Percentiles rank a stretch among this genome's conserved stretches.
Evolutionary conservation across 2,329 filamentous ascomycete genomes (phyloP).

Genomic region (Xylariaceae sp.): DNA sequence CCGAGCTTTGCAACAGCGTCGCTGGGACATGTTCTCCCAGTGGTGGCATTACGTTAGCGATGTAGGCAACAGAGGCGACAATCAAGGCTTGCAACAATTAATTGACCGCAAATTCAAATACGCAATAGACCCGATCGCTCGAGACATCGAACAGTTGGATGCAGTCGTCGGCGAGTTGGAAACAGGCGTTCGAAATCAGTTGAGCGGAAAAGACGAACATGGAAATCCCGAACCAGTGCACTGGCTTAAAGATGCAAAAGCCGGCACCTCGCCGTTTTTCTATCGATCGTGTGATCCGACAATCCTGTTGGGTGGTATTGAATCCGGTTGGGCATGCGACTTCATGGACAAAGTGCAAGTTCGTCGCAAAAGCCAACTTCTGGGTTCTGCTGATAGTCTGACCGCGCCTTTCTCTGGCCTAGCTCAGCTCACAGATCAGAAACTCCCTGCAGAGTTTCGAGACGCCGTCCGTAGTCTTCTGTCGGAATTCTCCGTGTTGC

Average conservation of each 20-base stretch:
- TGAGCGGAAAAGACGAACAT: no score
- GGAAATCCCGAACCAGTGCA: no score
- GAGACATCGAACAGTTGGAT: not conserved
- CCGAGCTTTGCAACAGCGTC: no score
- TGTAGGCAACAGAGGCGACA: not conserved
- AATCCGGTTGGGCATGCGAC: constrained; percentile 37
- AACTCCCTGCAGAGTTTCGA: no score
- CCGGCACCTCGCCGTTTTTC: constrained; percentile 24
- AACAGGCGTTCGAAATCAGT: not conserved
- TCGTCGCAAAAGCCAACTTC: constrained; percentile 14
- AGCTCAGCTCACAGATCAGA: no score
- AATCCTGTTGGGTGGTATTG: constrained; percentile 33
- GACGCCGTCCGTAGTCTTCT: no score
- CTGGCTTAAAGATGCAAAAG: constrained; percentile 12
- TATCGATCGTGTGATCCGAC: constrained; percentile 35
- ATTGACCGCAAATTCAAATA: not conserved
- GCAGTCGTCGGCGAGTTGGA: not conserved
- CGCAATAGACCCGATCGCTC: not conserved
- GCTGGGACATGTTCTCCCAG: no score
- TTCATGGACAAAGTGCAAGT: constrained; percentile 27
- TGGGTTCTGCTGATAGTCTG: not conserved
- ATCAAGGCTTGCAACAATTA: no score
- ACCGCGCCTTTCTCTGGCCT: not conserved
- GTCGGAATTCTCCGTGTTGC: no score
- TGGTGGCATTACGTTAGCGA: constrained; percentile 1